Conservation (phyloP, 1,284 basidiomycete genomes). For the Mrakiaceae sp. region DNA sequence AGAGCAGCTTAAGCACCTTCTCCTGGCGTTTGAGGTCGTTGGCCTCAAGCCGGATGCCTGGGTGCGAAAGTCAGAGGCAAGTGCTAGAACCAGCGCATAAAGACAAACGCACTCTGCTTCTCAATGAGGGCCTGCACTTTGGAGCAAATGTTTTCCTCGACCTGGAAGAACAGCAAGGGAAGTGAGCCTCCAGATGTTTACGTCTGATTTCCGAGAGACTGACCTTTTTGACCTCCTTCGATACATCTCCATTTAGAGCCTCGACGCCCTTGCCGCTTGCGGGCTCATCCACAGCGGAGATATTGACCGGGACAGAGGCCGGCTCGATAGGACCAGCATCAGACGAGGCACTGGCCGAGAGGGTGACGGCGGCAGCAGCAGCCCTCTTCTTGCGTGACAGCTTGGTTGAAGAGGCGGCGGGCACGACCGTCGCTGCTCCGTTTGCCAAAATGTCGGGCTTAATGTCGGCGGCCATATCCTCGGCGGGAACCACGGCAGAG, state of each 20-base stretch:
- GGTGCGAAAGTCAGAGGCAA: no score
- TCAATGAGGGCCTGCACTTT: conserved; percentile 65
- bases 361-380: no score
- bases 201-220: no score
- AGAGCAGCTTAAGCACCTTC: conserved; percentile 71
- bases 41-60: conserved; percentile 44
- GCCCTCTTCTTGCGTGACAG: no score
- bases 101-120: conserved; percentile 53
- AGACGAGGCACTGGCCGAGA: no score
- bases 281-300: no score
- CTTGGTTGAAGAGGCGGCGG: neutral
- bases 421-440: neutral
- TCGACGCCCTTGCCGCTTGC: no score
- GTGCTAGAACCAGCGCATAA: no score
- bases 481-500: conserved; percentile 39
- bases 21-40: conserved; percentile 70
- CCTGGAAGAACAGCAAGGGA: conserved; percentile 20
- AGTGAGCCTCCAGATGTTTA: no score
- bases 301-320: no score
- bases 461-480: conserved; percentile 32
- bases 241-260: no score
- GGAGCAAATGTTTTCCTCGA: conserved; percentile 61
- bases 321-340: no score
- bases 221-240: conserved; percentile 51
- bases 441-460: neutral